A percentile compares a stretch with the other conserved stretches of the same genome.
These are phyloP conservation scores for Dactylonectria estremocensis DNA, from an alignment of 2,329 filamentous ascomycete genomes.

Conservation along the genomic window DNA sequence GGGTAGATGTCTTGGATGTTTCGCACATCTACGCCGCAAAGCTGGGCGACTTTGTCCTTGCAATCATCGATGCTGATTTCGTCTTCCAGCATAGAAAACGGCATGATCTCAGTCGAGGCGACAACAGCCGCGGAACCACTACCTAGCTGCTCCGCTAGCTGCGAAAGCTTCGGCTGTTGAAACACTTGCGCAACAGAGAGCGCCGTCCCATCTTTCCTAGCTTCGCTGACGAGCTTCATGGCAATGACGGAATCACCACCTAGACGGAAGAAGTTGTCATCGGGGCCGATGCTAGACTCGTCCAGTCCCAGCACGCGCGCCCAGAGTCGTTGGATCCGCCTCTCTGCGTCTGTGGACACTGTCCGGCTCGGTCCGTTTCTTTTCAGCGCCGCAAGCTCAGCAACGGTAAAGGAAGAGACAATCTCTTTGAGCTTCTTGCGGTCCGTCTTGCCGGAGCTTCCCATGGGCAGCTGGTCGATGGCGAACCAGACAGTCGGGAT, in stretches of 20 bases:
- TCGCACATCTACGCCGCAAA: neutral
- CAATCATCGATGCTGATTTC: neutral
- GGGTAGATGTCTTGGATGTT: slow-evolving; percentile 64
- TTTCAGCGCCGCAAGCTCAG: neutral
- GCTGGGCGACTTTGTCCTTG: neutral
- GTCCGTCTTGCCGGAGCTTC: slow-evolving; percentile 20
- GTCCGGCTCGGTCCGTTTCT: slow-evolving; percentile 1
- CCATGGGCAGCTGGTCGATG: slow-evolving; percentile 18
- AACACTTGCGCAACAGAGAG: slow-evolving; percentile 21
- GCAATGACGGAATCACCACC: slow-evolving; percentile 33
- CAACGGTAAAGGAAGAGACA: neutral
- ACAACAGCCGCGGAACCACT: neutral
- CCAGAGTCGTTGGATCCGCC: slow-evolving; percentile 17
- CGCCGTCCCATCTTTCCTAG: slow-evolving; percentile 14
- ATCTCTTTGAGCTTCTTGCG: slow-evolving; percentile 11
- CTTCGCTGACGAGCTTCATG: slow-evolving; percentile 22
- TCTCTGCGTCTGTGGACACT: slow-evolving; percentile 4
- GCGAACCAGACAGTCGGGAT: slow-evolving; percentile 17
- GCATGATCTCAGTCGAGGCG: neutral
- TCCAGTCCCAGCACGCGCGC: slow-evolving; percentile 14
- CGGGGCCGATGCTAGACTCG: slow-evolving; percentile 7
- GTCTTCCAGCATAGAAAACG: neutral
- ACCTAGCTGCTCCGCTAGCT: slow-evolving; percentile 11
- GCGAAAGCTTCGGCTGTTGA: slow-evolving; percentile 16
- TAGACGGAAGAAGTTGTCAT: slow-evolving; percentile 31